These are phyloP conservation scores for Ogataea thermomethanolica DNA, from an alignment of 805 yeast species.

Conservation along the genomic window DNA sequence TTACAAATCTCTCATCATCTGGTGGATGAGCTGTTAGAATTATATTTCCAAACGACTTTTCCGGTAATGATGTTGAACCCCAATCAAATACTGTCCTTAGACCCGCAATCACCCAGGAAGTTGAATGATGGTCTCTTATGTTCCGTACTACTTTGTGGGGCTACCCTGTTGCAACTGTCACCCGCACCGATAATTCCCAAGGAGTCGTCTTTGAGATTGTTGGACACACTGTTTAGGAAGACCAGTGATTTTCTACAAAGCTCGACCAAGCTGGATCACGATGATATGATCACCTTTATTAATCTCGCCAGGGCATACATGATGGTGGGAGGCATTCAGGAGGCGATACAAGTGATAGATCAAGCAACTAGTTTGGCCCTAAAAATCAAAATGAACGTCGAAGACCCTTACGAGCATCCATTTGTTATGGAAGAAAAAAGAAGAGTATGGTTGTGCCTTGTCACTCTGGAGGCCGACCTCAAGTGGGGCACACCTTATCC, in stretches of 20 bases:
- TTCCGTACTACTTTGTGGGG: constrained; percentile 12
- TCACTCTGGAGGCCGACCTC: constrained; percentile 10
- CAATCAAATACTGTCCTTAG: constrained; percentile 5
- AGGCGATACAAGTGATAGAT: constrained; percentile 12
- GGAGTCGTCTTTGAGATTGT: constrained; percentile 2
- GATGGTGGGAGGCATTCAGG: constrained; percentile 8
- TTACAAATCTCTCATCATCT: constrained; percentile 7
- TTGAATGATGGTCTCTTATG: constrained; percentile 11
- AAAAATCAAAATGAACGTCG: constrained; percentile 15
- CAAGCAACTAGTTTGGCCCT: constrained; percentile 14
- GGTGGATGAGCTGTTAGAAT: constrained; percentile 11
- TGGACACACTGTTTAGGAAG: constrained; percentile 6
- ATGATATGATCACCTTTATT: constrained; percentile 18
- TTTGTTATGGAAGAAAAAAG: constrained; percentile 11
- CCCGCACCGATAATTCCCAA: constrained; percentile 1
- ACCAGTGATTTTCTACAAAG: constrained; percentile 9
- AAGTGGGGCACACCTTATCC: constrained; percentile 2
- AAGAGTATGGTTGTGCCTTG: constrained; percentile 15
- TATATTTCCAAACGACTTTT: constrained; percentile 11
- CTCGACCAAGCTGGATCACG: constrained; percentile 15
- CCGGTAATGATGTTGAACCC: constrained; percentile 11
- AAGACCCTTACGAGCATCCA: constrained; percentile 9
- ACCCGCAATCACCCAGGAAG: constrained; percentile 1
- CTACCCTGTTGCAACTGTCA: constrained; percentile 5
- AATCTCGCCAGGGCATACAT: constrained; percentile 15